Evolutionary conservation across 495 filamentous ascomycete genomes (phyloP), one percentile per base, ranked within the genome.

Genomic region (Emericellopsis terricola): DNA sequence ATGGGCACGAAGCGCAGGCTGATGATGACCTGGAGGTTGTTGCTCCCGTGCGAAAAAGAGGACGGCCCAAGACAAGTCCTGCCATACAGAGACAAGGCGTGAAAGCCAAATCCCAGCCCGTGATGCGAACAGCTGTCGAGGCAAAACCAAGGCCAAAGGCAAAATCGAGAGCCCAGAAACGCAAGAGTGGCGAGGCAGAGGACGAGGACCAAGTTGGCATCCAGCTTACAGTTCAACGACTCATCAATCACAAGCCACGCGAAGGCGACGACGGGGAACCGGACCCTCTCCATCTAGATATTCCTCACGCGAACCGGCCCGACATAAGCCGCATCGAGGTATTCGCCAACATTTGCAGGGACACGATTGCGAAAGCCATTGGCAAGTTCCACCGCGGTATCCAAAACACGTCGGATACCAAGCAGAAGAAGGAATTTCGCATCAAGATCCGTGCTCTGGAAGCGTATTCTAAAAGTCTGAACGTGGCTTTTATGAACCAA

Each of bases 281-380:
- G 6, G 46, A 51, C 29, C 48, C 46, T 2, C 16, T 32, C 9
- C 63, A 64, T 32, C 50, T 57, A 14, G 57, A 61, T 0, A 67
- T 68, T 27, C 57, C 63, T 4, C 63, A 60, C 26, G 44, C 68
- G 8, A 72, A 59, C 39, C 65, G 69, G n/a, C 61, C 62, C 17
- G 76, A 72, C 19, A 73, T 78, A 37, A 81, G 81, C 40, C 57
- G 69, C 1, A 62, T 79, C 13, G 78, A 83, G 32, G 78, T 81
- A 0, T 48, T 81, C 8, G 60, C 66, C 31, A 74, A 81, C 48
- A 64, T 81, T 28, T 81, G 75, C 50, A 65, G 72, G 28, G 78
- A 81, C 45, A 68, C 75, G 1, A 53, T 78, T 18, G 69, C 69
- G 23, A 64, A 50, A 3, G 59, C 53, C 18, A 40, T 69, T 8